phyloP scores from a whole-genome alignment of 371 early-diverging fungal genomes.

The Neoconidiobolus thromboides region DNA sequence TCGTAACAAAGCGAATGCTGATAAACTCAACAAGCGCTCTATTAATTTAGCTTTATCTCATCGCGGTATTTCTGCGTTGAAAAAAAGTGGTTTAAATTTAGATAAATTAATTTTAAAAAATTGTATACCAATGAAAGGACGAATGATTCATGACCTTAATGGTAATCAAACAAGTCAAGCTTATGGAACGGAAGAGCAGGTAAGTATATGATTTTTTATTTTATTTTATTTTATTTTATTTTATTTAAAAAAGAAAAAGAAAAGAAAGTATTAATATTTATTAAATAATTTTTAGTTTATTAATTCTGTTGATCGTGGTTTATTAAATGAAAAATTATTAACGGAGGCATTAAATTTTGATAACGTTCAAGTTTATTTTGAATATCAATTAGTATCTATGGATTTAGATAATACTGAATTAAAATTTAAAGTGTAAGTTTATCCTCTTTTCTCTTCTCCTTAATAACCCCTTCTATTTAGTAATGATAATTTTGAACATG shows the following conservation, averaged over 20 bases:
- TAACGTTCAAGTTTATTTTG: no score
- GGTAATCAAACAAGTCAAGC: slow-evolving; percentile 58
- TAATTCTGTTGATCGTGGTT: no score
- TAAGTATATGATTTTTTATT: no score
- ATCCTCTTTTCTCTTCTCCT: neutral
- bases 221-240: neutral
- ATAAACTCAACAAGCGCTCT: slow-evolving; percentile 27
- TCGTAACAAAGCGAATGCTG: slow-evolving; percentile 24
- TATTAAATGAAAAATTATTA: no score
- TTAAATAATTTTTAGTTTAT: no score
- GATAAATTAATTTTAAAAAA: slow-evolving; percentile 40
- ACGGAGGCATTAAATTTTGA: no score
- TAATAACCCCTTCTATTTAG: neutral
- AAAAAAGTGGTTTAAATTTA: slow-evolving; percentile 25
- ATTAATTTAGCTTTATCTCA: slow-evolving; percentile 88
- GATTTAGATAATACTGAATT: neutral
- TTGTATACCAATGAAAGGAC: slow-evolving; percentile 79
- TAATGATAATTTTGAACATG: neutral
- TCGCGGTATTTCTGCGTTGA: slow-evolving; percentile 70
- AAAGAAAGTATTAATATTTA: no score
- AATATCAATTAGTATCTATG: neutral
- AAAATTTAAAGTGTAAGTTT: neutral
- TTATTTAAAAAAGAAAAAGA: neutral
- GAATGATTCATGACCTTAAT: slow-evolving; percentile 70
- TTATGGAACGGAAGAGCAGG: slow-evolving; percentile 24